phyloP scores from a whole-genome alignment of 768 basidiomycete genomes.

The Lactarius sanguifluus region DNA sequence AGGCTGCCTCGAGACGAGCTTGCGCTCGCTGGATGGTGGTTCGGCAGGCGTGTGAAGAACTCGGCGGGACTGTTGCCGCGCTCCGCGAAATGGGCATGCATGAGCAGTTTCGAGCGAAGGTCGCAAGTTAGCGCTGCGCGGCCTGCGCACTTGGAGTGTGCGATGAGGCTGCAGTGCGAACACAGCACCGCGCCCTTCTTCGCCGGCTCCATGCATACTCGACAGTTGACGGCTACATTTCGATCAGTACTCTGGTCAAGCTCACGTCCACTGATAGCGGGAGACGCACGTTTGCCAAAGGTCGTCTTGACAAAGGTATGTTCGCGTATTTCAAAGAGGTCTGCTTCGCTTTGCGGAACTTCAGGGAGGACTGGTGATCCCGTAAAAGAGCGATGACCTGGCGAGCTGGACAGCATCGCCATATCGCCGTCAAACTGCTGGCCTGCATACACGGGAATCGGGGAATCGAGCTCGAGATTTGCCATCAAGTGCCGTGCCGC shows the following conservation, averaged over 20 bases:
- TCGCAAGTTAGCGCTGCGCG: conserved; percentile 82
- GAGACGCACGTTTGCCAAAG: conserved; percentile 81
- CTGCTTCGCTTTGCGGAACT: conserved; percentile 30
- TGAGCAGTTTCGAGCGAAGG: conserved; percentile 73
- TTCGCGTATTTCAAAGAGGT: conserved; percentile 59
- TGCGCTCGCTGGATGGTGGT: conserved; percentile 17
- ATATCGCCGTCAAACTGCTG: conserved; percentile 22
- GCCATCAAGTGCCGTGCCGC: conserved; percentile 50
- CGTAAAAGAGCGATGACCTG: conserved; percentile 12
- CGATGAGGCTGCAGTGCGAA: conserved; percentile 84
- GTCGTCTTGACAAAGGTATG: conserved; percentile 91
- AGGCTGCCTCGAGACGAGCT: conserved; percentile 27
- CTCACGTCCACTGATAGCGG: conserved; percentile 7
- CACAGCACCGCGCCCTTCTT: conserved; percentile 90
- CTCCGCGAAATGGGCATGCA: conserved; percentile 77
- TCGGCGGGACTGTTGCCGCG: conserved; percentile 53
- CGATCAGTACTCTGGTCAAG: conserved; percentile 4
- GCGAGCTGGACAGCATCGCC: conserved; percentile 25
- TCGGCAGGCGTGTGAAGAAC: conserved; percentile 55
- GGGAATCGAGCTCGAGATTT: conserved; percentile 44
- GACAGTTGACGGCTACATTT: conserved; percentile 74
- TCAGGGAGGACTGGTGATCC: conserved; percentile 29
- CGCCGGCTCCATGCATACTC: conserved; percentile 75
- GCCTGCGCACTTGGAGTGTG: conserved; percentile 72
- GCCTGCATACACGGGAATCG: conserved; percentile 22